Percentiles rank a stretch among this genome's conserved stretches.
Evolutionary conservation across 495 filamentous ascomycete species (phyloP).

Genomic region (Delitschia confertaspora): DNA sequence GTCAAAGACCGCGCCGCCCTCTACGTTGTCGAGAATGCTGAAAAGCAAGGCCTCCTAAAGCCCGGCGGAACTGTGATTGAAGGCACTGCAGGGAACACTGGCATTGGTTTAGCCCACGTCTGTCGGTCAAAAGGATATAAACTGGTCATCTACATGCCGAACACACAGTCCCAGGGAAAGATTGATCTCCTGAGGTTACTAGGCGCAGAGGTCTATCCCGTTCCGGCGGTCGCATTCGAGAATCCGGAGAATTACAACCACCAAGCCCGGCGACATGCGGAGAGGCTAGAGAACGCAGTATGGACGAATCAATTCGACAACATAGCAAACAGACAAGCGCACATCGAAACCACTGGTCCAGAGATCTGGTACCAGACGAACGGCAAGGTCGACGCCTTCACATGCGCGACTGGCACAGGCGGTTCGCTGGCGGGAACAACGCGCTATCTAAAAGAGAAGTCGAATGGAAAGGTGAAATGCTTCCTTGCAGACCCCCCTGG

Average conservation of each 20-base stretch:
- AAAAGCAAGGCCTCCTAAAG: conserved; percentile 69
- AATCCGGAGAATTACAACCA: conserved; percentile 97
- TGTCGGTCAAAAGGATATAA: conserved; percentile 89
- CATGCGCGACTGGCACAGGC: conserved; percentile 86
- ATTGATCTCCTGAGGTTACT: conserved; percentile 85
- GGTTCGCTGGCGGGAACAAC: conserved; percentile 88
- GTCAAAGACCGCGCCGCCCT: conserved; percentile 95
- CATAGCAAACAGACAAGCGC: conserved; percentile 81
- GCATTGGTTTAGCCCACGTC: conserved; percentile 94
- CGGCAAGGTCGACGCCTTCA: conserved; percentile 86
- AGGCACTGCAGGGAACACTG: conserved; percentile 94
- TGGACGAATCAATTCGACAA: conserved; percentile 99
- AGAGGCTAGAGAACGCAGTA: conserved; percentile 75
- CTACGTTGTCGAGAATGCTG: conserved; percentile 88
- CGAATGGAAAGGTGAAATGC: conserved; percentile 72
- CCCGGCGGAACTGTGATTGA: conserved; percentile 93
- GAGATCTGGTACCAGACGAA: conserved; percentile 94
- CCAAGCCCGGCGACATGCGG: conserved; percentile 82
- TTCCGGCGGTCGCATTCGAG: conserved; percentile 92
- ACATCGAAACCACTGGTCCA: conserved; percentile 93
- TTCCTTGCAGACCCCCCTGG: conserved; percentile 93
- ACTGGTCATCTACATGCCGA: conserved; percentile 97
- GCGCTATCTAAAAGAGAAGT: conserved; percentile 75
- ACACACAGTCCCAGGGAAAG: conserved; percentile 97
- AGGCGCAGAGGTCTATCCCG: conserved; percentile 96